Evolutionary conservation across 1,284 basidiomycete species (phyloP), one percentile per base, ranked within the genome.

Genomic region (Fomitiporia mediterranea): DNA sequence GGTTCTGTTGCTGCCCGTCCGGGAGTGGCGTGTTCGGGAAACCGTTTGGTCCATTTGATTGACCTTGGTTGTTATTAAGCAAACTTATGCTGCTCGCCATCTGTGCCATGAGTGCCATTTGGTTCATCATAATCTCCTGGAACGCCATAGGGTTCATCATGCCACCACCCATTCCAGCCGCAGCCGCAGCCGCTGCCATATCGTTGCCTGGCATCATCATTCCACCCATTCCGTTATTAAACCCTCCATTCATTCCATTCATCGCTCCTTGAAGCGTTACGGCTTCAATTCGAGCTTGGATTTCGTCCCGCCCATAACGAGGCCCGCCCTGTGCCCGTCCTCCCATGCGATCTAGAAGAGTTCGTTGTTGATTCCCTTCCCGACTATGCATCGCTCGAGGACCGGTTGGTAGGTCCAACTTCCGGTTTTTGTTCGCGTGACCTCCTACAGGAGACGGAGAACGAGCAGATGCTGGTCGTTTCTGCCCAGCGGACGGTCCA

Each of bases 51-150:
- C 73, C 77, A 64, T 67, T 74, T 66, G 81, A 80, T 65, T 82
- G 77, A 9, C 74, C 75, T 70, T 17, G 72, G 67, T 34, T 80
- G 78, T 79, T n/a, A n/a, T n/a, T 81, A 63, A 87, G 74, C 68
- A 90, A 83, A 19, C 85, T 88, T 77, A 89, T 83, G 15, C 79
- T 80, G 25, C 82, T 77, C 23, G 85, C 84, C 79, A 90, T 85
- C 69, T 90, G 89, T 34, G 85, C 82, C 87, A 91, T 90, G 63
- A 91, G 75, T 42, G 87, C 85, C 86, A 91, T 89, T 67, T 90
- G 86, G 68, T 79, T 87, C 82, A 89, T 84, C 82, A 91, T 84
- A 77, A 91, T 84, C 70, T 91, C 89, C 69, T 91, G 88, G 57
- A 90, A 66, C 72, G 87, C 73, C 62, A 90, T 64, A 42, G 86